These are phyloP conservation scores for Cocos nucifera DNA, from an alignment of 176 grass and related monocot species.

Conservation along the genomic window DNA sequence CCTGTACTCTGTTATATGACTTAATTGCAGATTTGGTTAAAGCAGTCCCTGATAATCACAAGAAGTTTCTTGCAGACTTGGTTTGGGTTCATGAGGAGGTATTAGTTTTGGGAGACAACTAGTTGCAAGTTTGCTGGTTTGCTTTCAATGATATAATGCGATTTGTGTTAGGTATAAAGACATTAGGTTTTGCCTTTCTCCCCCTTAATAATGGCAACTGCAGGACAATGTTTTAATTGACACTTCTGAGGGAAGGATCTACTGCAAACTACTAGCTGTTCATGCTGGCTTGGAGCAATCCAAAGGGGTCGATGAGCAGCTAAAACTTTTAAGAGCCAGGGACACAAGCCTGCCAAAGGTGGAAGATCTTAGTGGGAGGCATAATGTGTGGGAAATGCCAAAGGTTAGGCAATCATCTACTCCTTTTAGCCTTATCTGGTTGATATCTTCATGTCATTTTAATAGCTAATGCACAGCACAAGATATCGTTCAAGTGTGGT, in stretches of 20 bases:
- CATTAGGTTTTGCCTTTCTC: too few species aligned
- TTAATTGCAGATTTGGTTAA: conserved; percentile 44
- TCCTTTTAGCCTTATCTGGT: background rate
- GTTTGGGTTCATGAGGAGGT: conserved; percentile 95
- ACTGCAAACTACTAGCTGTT: conserved; percentile 70
- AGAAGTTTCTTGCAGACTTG: conserved; percentile 65
- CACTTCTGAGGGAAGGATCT: conserved; percentile 48
- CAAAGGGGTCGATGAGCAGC: conserved; percentile 50
- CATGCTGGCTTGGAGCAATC: conserved; percentile 73
- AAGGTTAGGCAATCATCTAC: conserved; percentile 30
- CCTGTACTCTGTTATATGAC: too few species aligned
- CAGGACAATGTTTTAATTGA: conserved; percentile 61
- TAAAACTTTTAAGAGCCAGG: conserved; percentile 50
- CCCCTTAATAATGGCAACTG: background rate
- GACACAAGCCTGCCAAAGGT: conserved; percentile 55
- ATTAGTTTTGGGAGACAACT: background rate
- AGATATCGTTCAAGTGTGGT: too few species aligned
- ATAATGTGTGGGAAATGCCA: conserved; percentile 70
- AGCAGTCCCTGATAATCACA: conserved; percentile 70
- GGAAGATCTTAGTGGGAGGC: conserved; percentile 56
- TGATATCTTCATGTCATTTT: background rate
- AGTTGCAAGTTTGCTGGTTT: too few species aligned
- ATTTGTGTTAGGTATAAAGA: too few species aligned
- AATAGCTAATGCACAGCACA: too few species aligned
- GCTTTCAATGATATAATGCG: too few species aligned